Evolutionary conservation across 768 basidiomycete genomes (phyloP), one percentile per base, ranked within the genome.

Genomic region (Mycena vulgaris): DNA sequence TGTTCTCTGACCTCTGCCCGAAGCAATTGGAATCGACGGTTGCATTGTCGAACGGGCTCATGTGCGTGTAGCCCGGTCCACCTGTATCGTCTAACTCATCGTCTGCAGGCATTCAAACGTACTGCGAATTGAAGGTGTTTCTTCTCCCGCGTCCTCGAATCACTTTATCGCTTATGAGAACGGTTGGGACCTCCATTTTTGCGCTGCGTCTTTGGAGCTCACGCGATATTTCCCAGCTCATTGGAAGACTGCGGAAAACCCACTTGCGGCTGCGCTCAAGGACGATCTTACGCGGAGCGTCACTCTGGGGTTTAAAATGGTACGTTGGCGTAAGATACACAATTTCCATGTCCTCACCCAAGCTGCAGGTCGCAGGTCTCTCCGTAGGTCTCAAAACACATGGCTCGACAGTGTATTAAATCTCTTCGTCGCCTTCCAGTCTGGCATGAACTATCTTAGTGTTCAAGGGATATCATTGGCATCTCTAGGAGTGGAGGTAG

Each of bases 391-490:
- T 25, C 33, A 37, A 23, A 3, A 27, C 27, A 17, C 7, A 27
- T 3, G 2, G 3, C 17, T 39, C 25, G n/a, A n/a, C n/a, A n/a
- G 1, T 37, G n/a, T 39, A 31, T 40, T 57, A 21, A 10, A 48
- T 13, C 17, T 65, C 19, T 2, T 47, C 1, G n/a, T 30, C 10
- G 13, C 16, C 11, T 1, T 9, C 10, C 2, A 66, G 56, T 35
- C 64, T 27, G 64, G 64, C 23, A 57, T 66, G 17, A 58, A 58
- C 21, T n/a, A 58, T 58, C 47, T 58, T 17, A n/a, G 17, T 28
- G 33, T 49, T 13, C 64, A 66, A 23, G 55, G 55, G 8, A 48
- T 58, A 48, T 39, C 47, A 2, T 4, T 66, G n/a, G 7, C 23
- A 8, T n/a, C 37, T 17, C 14, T 66, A 1, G 37, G 56, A 27